Percentiles rank a stretch among this genome's conserved stretches.
Evolutionary conservation across 2,329 filamentous ascomycete species (phyloP).

Genomic region (Trichoderma polysporum): DNA sequence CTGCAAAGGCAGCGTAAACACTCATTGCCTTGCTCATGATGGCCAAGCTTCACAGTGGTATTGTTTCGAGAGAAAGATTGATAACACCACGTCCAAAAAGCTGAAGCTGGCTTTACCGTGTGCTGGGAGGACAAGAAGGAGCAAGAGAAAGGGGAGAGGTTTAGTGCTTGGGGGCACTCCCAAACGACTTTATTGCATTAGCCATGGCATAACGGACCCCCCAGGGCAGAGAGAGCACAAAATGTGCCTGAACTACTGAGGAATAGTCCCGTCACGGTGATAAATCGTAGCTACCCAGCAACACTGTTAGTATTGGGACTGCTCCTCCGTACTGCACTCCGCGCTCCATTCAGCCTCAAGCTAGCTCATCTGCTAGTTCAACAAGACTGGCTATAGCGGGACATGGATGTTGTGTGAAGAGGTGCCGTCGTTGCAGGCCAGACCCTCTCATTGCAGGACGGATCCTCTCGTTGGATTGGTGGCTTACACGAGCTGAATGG

Average conservation of each 20-base stretch:
- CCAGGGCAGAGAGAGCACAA: not conserved
- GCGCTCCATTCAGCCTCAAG: conserved; percentile 28
- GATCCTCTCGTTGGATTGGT: conserved; percentile 8
- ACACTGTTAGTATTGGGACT: not conserved
- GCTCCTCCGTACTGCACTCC: not conserved
- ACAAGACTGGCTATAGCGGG: conserved; percentile 30
- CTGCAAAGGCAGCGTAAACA: conserved; percentile 25
- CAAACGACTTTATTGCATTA: conserved; percentile 19
- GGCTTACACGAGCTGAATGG: conserved; percentile 21
- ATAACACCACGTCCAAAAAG: not conserved
- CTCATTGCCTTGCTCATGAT: conserved; percentile 27
- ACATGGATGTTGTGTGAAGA: conserved; percentile 22
- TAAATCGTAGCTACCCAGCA: conserved; percentile 6
- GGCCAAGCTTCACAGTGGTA: not conserved
- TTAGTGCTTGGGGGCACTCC: not conserved
- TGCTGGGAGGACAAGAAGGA: conserved; percentile 15
- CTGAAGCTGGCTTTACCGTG: not conserved
- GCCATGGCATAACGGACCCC: conserved; percentile 2
- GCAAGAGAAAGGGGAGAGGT: conserved; percentile 1
- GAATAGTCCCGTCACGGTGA: not conserved
- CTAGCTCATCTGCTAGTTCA: conserved; percentile 27
- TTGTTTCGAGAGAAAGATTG: not conserved
- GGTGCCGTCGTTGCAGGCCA: conserved; percentile 17
- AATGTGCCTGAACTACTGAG: conserved; percentile 6
- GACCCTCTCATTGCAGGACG: not conserved